A percentile compares a stretch with the other conserved stretches of the same genome.
Conservation (phyloP, 345 rosid genomes). For the Tarenaya hassleriana region DNA sequence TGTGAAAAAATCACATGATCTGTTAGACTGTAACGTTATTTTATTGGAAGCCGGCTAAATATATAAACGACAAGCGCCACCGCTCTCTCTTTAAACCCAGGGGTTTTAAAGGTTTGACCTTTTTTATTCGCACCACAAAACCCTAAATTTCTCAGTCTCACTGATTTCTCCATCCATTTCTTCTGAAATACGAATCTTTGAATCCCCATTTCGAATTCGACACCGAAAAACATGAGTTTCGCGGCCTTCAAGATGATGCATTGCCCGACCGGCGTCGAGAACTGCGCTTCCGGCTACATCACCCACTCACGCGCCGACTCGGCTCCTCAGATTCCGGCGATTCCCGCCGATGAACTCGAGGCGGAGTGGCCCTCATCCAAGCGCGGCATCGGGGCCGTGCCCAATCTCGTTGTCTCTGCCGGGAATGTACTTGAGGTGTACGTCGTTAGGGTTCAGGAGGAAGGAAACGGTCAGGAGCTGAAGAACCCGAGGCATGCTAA, state of each 20-base stretch:
- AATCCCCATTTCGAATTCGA: slow-evolving; percentile 9
- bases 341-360: slow-evolving; percentile 59
- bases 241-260: slow-evolving; percentile 98
- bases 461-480: slow-evolving; percentile 36
- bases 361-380: slow-evolving; percentile 50
- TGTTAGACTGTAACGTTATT: too few relatives aligned
- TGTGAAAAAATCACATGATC: too few relatives aligned
- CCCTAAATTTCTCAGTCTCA: slow-evolving; percentile 2
- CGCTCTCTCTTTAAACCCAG: too few relatives aligned
- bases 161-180: neutral
- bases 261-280: slow-evolving; percentile 83
- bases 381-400: slow-evolving; percentile 59
- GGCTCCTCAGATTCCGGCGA: slow-evolving; percentile 41
- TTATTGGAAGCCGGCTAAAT: too few relatives aligned
- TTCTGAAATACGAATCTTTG: slow-evolving; percentile 5
- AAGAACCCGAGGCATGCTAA: slow-evolving; percentile 38
- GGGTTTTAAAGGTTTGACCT: neutral
- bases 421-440: slow-evolving; percentile 81
- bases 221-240: slow-evolving; percentile 57
- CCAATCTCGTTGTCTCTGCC: slow-evolving; percentile 67
- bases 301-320: slow-evolving; percentile 67
- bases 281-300: slow-evolving; percentile 77
- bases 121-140: neutral
- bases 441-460: slow-evolving; percentile 76
- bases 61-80: too few relatives aligned